Base-by-base conservation (phyloP, 768 basidiomycete species). In the Podaxis sp. region DNA sequence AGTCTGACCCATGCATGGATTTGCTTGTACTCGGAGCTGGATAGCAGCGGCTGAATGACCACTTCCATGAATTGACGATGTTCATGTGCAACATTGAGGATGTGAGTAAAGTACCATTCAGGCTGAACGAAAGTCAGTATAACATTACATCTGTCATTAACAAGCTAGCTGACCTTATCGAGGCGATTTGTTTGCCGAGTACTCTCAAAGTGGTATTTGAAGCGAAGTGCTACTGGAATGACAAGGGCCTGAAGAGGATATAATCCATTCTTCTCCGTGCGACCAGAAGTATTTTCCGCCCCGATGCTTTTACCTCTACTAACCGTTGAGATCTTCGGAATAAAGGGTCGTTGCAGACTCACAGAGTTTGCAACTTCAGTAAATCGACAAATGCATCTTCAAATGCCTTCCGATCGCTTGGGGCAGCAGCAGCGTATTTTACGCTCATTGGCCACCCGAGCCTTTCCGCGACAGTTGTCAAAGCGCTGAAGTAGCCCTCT, bases 51-150 rank as follows among this genome's bases (percentile, higher is more conserved):
- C 70, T 96, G 95, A 18, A 96, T 74, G 47, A 89, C 77, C 7
- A 74, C 74, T 52, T 90, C 86, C 81, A 97, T 86, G 72, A 98
- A 95, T 1, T 79, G 72, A 25, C 84, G 80, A 62, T 98, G 95
- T 59, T 96, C 91, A 65, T 94, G 92, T 11, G 85, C 82, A 61
- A 90, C 83, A 69, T 98, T 95, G 51, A 92, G 79, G 23, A 98
- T 78, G 70, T 98, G 92, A 2, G 93, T 89, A 70, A 98, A 91
- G 68, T 93, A 98, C 93, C 95, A 98, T 72, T 98, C 97, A 1
- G 97, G 96, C 93, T 96, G 68, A 37, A 56, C 42, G 58, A 38
- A 13, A 27, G 44, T 50, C 36, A 57, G 38, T 9, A 25, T 40
- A 55, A 56, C 18, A 42, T 14, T 27, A 36, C 27, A 18, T 36